Conservation (phyloP, 306 rosid species). For the Comarum palustre region DNA sequence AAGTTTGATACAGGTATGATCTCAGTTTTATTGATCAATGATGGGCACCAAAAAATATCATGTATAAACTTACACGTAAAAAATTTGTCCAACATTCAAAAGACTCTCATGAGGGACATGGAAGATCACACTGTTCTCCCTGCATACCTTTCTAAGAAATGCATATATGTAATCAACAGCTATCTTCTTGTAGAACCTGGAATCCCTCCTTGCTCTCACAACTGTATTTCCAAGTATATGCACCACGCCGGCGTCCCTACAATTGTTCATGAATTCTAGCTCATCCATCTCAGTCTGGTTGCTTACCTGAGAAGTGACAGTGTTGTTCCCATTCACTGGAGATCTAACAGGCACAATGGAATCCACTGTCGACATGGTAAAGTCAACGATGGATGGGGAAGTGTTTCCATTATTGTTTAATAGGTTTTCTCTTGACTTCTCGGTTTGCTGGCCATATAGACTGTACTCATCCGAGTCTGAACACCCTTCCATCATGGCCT, state of each 20-base stretch:
- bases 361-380: slow-evolving; percentile 54
- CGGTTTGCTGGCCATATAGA: slow-evolving; percentile 53
- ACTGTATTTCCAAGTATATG: slow-evolving; percentile 91
- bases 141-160: slow-evolving; percentile 88
- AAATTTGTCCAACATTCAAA: slow-evolving; percentile 85
- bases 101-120: slow-evolving; percentile 96
- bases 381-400: slow-evolving; percentile 36
- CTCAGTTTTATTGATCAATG: neutral
- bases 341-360: slow-evolving; percentile 64
- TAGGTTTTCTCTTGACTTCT: slow-evolving; percentile 38
- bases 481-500: slow-evolving; percentile 96
- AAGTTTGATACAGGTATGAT: neutral
- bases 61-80: slow-evolving; percentile 54
- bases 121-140: slow-evolving; percentile 91
- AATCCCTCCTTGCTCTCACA: slow-evolving; percentile 81
- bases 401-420: slow-evolving; percentile 40
- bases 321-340: slow-evolving; percentile 40
- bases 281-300: slow-evolving; percentile 66
- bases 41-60: neutral
- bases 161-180: slow-evolving; percentile 91
- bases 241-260: slow-evolving; percentile 94
- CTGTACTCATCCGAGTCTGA: slow-evolving; percentile 92
- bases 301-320: slow-evolving; percentile 53
- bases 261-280: slow-evolving; percentile 65
- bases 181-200: slow-evolving; percentile 79